Evolutionary conservation across 176 grass and related monocot genomes (phyloP), one percentile per base, ranked within the genome.

Genomic region (Oryza glaberrima): DNA sequence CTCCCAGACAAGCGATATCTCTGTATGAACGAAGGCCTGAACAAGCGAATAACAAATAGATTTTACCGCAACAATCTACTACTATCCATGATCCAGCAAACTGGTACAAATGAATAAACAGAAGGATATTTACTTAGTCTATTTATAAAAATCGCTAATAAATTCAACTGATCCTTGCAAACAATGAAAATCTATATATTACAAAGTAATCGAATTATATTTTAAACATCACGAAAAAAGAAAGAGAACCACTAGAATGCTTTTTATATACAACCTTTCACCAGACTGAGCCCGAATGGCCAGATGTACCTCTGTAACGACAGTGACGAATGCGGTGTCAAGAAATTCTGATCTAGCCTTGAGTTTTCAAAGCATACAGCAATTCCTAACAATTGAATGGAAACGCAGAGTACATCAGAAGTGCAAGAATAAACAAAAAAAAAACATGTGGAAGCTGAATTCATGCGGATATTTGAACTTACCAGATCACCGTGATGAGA

Each of bases 321-420:
- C 8, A 32, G 60, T 38, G 35, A 73, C 75, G 65, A 73, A 26
- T 48, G 43, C 46, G 47, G 74, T 23, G 34, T 25, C 30, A 68
- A 61, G 61, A 70, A 86, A 69, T 67, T 83, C 20, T 63, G 69
- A 79, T 79, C 75, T 90, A 83, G 28, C 63, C 80, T 75, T n/a
- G 49, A 70, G 80, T 69, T 90, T 90, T 90, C 80, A 87, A 80
- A 79, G 75, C 84, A 79, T 90, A 90, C 8, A 83, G 38, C 70
- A 90, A 80, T 73, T 90, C 88, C 88, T 90, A 69, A 17, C 4
- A 22, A 79, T 86, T 41, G 3, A 43, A 70, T 16, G 72, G 20
- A 20, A 36, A 48, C 36, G 16, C 7, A 0, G 26, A 43, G 13
- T 60, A 22, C 79, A 75, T 64, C 49, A 83, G 69, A 80, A 40